Evolutionary conservation across 1,139 yeast genomes (phyloP), one percentile per base, ranked within the genome.

Genomic region (Lodderomyces beijingensis): DNA sequence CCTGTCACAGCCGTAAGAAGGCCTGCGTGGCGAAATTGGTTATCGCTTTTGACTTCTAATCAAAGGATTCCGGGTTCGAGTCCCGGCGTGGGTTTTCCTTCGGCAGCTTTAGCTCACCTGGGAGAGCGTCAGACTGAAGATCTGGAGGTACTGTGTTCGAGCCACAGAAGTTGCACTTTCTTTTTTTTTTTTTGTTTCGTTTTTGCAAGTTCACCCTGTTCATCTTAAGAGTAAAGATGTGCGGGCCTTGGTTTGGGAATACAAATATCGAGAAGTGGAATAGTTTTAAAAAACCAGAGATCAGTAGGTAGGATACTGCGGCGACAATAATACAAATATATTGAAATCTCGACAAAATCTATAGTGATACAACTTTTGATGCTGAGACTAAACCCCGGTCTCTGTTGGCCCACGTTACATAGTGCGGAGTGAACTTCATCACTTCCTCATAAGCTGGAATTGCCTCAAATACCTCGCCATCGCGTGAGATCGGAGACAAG

Each of bases 401-500:
- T 41, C 60, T 50, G 47, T 84, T 86, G 15, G 87, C 74, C 70
- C 80, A 79, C 3, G 78, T 69, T 14, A 79, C 70, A 51, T 75
- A 71, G 20, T 64, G 59, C 2, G 94, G 91, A 1, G 84, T 65
- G 47, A 74, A 86, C 41, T 74, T 71, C 31, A 79, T 48, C 27
- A 83, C 51, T 49, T 86, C 95, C 36, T 74, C 77, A 42, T 67
- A 77, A 2, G 91, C 88, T 1, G 93, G 89, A 3, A 85, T 57
- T 37, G 68, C 70, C 13, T 49, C 48, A 3, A 39, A 36, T 4
- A 65, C 55, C 24, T 59, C 60, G 4, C 62, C 61, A 27, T 73
- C 78, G 1, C 44, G 45, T 10, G 43, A 30, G 10, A 41, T 32
- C 7, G 41, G 40, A 13, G 33, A 28, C 47, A 74, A 71, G 43